These are phyloP conservation scores for Fusarium sp. DNA, from an alignment of 2,329 filamentous ascomycete genomes.

Conservation along the genomic window DNA sequence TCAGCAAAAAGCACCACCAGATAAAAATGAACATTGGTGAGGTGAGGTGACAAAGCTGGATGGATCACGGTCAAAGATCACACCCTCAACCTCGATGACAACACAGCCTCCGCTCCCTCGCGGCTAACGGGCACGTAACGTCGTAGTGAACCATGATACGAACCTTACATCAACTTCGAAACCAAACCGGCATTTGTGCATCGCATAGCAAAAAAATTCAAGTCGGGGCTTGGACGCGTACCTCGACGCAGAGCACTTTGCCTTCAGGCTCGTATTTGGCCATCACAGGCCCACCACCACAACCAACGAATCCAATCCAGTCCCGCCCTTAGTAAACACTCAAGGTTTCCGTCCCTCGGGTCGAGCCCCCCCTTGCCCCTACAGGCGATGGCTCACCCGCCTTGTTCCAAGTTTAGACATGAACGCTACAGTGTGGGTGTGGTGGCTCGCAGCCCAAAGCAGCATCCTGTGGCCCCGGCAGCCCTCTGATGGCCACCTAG, in stretches of 20 bases:
- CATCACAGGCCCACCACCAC: conserved; percentile 20
- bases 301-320: conserved; percentile 22
- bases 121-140: conserved; percentile 4
- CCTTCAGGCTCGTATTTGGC: conserved; percentile 32
- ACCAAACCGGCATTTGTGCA: conserved; percentile 14
- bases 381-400: conserved; percentile 33
- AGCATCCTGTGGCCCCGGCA: neutral
- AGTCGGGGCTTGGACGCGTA: conserved; percentile 23
- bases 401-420: conserved; percentile 38
- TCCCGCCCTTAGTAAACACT: conserved; percentile 30
- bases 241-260: conserved; percentile 9
- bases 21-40: neutral
- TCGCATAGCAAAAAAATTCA: conserved; percentile 6
- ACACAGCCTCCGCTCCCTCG: conserved; percentile 10
- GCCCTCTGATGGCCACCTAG: neutral
- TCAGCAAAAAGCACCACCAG: neutral
- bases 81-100: neutral
- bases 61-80: neutral
- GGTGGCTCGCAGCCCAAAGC: neutral
- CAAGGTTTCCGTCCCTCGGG: conserved; percentile 28
- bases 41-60: neutral
- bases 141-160: neutral
- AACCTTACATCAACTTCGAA: neutral
- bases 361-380: conserved; percentile 34
- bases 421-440: conserved; percentile 25